Evolutionary conservation across 2,329 filamentous ascomycete species (phyloP).

Genomic region (Exserohilum rostratum): DNA sequence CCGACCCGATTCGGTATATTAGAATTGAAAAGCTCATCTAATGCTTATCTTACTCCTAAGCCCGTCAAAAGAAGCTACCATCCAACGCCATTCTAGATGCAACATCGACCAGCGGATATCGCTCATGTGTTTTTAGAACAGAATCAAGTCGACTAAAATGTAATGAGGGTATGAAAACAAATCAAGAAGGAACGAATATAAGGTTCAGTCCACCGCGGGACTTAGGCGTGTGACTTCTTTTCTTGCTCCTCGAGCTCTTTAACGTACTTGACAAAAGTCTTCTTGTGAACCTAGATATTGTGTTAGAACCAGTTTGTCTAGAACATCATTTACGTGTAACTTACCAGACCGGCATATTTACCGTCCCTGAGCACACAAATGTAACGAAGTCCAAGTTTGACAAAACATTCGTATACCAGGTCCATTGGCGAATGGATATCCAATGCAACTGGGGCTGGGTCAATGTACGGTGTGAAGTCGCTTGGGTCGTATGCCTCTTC

Average conservation of each 20-base stretch:
- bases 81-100: constrained; percentile 12
- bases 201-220: not conserved
- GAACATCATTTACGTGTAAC: constrained; percentile 29
- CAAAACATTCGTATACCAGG: constrained; percentile 94
- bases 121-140: not conserved
- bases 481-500: constrained; percentile 64
- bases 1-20: not conserved
- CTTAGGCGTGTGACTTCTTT: constrained; percentile 25
- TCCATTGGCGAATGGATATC: constrained; percentile 93
- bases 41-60: not conserved
- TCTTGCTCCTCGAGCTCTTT: constrained; percentile 73
- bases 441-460: constrained; percentile 85
- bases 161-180: constrained; percentile 4
- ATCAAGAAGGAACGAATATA: not conserved
- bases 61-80: not conserved
- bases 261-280: constrained; percentile 93
- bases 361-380: constrained; percentile 88
- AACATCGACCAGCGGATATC: not conserved
- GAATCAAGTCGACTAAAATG: not conserved
- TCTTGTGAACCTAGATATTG: constrained; percentile 77
- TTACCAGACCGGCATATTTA: constrained; percentile 84
- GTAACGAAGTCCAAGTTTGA: constrained; percentile 89
- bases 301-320: not conserved
- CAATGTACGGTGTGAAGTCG: constrained; percentile 90
- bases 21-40: not conserved